Evolutionary conservation across 805 yeast species (phyloP), one percentile per base, ranked within the genome.

Genomic region (Candida vartiovaarae): DNA sequence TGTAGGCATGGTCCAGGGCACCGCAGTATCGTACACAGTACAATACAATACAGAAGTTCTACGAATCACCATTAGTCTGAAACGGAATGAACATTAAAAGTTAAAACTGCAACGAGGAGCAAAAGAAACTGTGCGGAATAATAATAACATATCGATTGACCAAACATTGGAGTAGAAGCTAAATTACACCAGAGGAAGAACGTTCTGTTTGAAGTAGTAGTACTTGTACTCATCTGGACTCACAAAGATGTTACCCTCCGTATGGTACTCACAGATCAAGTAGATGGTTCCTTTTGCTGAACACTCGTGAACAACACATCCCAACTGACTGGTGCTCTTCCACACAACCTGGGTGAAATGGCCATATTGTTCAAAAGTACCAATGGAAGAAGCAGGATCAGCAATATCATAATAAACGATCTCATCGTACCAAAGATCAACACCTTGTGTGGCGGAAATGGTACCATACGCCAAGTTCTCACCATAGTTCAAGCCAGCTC

Each of bases 341-440:
- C 95, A 84, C 26, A 84, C 75, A 31, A 83, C 57, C 64, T 84
- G 91, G 11, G 91, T 83, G 67, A 84, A 84, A 60, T 84, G 95
- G 44, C 86, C 86, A 15, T 78, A 74, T 15, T 70, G 70, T 44
- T 64, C 68, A 43, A 70, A 70, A 52, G 64, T 68, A 44, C 76
- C 80, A 47, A 59, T 60, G n/a, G 50, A 47, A 8, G 38, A 3
- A 41, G 60, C 60, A 28, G 80, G 77, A 40, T 73, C 62, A 38
- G 63, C 57, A 65, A 62, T 83, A 62, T 75, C 65, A 64, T 82
- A 84, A 41, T 60, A 47, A 8, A 55, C 44, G 51, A 80, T 82
- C 67, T 84, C 91, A 46, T 68, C 62, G 64, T 84, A 84, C 93
- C 93, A 84, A 35, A 83, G 79, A 47, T 80, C 82, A 34, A 82